Conservation (phyloP, 2,329 filamentous ascomycete genomes). For the Huntiella abstrusa region DNA sequence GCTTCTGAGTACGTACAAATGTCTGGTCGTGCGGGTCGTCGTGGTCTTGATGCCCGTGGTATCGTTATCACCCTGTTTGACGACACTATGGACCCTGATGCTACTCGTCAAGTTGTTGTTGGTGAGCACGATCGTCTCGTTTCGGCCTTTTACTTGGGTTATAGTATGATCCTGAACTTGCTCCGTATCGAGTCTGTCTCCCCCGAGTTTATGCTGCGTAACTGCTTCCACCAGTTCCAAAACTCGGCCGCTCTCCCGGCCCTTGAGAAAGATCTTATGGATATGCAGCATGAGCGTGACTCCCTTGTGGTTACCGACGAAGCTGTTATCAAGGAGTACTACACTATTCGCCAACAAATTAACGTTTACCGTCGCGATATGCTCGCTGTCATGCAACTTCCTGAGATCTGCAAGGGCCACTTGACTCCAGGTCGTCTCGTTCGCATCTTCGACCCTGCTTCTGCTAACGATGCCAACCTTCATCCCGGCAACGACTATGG, state of each 20-base stretch:
- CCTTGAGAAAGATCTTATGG: constrained; percentile 65
- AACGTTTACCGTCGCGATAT: constrained; percentile 74
- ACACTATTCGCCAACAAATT: constrained; percentile 70
- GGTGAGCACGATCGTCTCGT: constrained; percentile 95
- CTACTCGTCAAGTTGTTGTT: constrained; percentile 88
- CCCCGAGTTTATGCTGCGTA: constrained; percentile 95
- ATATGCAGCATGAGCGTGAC: constrained; percentile 57
- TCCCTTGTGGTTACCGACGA: constrained; percentile 69
- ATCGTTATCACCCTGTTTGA: constrained; percentile 99
- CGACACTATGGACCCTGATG: constrained; percentile 82
- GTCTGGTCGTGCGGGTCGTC: constrained; percentile 89
- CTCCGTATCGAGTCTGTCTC: constrained; percentile 98
- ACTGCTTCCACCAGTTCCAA: constrained; percentile 96
- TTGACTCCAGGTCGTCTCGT: constrained; percentile 77
- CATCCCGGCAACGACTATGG: constrained; percentile 47
- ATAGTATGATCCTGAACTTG: constrained; percentile 97
- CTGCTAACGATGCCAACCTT: constrained; percentile 24
- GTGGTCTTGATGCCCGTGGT: constrained; percentile 91
- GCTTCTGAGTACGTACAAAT: constrained; percentile 97
- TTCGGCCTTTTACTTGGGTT: constrained; percentile 91
- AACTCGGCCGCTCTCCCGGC: constrained; percentile 73
- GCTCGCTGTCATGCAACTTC: constrained; percentile 79
- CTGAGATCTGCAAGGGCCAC: constrained; percentile 67
- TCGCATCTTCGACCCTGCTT: constrained; percentile 52
- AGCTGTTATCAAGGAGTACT: constrained; percentile 79